Percentiles rank a stretch among this genome's conserved stretches.
These are phyloP conservation scores for Pythium monospermum DNA, from an alignment of 352 stramenopile species.

Conservation along the genomic window DNA sequence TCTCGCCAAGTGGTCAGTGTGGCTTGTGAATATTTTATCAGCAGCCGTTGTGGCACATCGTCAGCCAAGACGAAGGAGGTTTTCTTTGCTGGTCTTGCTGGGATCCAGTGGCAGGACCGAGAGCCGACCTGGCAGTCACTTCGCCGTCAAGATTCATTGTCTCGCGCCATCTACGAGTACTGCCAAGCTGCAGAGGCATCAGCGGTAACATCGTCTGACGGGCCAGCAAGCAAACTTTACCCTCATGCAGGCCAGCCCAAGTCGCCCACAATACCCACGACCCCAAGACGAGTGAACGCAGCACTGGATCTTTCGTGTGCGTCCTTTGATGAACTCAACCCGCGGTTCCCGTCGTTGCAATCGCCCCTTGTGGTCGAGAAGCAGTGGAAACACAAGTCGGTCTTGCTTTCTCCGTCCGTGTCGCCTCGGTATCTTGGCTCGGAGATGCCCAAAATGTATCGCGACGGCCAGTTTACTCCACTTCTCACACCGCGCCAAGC, in stretches of 20 bases:
- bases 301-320: slow-evolving; percentile 15
- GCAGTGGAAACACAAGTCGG: slow-evolving; percentile 51
- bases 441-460: slow-evolving; percentile 53
- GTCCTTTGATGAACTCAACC: slow-evolving; percentile 49
- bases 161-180: slow-evolving; percentile 15
- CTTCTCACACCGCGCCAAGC: slow-evolving; percentile 40
- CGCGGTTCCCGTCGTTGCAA: slow-evolving; percentile 56
- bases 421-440: slow-evolving; percentile 46
- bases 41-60: slow-evolving; percentile 6
- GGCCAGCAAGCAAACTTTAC: background rate
- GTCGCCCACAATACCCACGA: no score
- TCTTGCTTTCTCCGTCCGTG: slow-evolving; percentile 39
- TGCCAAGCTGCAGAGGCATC: no score
- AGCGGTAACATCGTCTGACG: no score
- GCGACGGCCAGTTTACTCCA: slow-evolving; percentile 44
- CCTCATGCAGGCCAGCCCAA: background rate
- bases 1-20: slow-evolving; percentile 28
- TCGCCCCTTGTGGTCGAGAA: slow-evolving; percentile 31
- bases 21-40: slow-evolving; percentile 54
- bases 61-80: slow-evolving; percentile 3
- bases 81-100: slow-evolving; percentile 38
- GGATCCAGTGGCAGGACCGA: slow-evolving; percentile 39
- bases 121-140: slow-evolving; percentile 40
- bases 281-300: no score
- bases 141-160: slow-evolving; percentile 31